Evolutionary conservation across 2,329 filamentous ascomycete genomes (phyloP).

Genomic region (Gaeumannomyces sp.): DNA sequence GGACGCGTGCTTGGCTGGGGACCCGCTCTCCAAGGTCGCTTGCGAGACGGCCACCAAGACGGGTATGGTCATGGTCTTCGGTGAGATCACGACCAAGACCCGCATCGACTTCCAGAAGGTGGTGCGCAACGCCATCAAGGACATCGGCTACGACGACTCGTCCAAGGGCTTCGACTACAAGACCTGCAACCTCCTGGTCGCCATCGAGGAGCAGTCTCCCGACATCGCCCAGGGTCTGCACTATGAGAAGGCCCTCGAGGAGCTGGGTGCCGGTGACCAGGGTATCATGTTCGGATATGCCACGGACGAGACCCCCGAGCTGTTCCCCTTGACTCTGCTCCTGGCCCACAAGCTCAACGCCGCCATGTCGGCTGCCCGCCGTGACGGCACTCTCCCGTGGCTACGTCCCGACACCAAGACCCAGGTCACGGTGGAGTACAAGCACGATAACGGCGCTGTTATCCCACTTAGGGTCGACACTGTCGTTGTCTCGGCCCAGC

Average conservation of each 20-base stretch:
- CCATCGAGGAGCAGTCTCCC: constrained; percentile 98
- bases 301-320: constrained; percentile 96
- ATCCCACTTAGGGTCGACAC: constrained; percentile 91
- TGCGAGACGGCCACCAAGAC: constrained; percentile 99
- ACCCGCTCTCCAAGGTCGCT: constrained; percentile 97
- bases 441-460: constrained; percentile 91
- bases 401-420: constrained; percentile 99
- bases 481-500: constrained; percentile 93
- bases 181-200: constrained; percentile 96
- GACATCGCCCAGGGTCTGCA: constrained; percentile 99
- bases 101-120: constrained; percentile 96
- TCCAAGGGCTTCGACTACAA: constrained; percentile 99
- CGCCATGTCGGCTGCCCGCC: constrained; percentile 85
- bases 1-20: constrained; percentile 91
- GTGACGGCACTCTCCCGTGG: constrained; percentile 84
- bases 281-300: constrained; percentile 99
- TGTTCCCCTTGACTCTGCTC: constrained; percentile 88
- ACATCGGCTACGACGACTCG: constrained; percentile 97
- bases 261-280: constrained; percentile 98
- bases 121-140: constrained; percentile 90
- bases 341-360: constrained; percentile 96
- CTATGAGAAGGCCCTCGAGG: constrained; percentile 95
- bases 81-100: constrained; percentile 97
- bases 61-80: constrained; percentile 98
- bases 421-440: constrained; percentile 98